These are phyloP conservation scores for Pichia sp. DNA, from an alignment of 1,139 yeast genomes.

Conservation along the genomic window DNA sequence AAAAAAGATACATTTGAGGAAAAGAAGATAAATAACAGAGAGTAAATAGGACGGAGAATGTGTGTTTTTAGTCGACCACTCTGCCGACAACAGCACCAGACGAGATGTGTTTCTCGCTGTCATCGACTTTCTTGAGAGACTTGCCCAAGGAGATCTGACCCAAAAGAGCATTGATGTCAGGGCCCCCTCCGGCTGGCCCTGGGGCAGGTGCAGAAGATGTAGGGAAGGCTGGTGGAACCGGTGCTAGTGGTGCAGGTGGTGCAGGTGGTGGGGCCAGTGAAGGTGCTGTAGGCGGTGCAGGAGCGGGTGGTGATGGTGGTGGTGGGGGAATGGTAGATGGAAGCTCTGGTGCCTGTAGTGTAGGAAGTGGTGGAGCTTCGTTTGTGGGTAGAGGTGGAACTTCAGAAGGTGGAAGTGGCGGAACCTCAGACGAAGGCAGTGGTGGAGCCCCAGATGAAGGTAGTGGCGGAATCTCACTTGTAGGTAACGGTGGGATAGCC, in stretches of 20 bases:
- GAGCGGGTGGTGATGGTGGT: conserved; percentile 24
- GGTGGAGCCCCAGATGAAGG: conserved; percentile 15
- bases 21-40: conserved; percentile 1
- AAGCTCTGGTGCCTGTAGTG: conserved; percentile 11
- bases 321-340: conserved; percentile 30
- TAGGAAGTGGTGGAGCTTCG: conserved; percentile 14
- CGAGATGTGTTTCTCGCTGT: conserved; percentile 42
- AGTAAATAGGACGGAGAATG: not conserved
- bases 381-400: conserved; percentile 25
- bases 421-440: conserved; percentile 20
- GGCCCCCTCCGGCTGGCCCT: conserved; percentile 21
- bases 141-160: conserved; percentile 52
- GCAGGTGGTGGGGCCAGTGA: not conserved
- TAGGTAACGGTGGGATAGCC: conserved; percentile 13
- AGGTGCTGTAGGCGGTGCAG: conserved; percentile 22
- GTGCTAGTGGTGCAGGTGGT: conserved; percentile 23
- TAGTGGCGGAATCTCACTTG: conserved; percentile 21
- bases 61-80: conserved; percentile 32
- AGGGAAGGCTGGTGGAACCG: conserved; percentile 9
- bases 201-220: conserved; percentile 20
- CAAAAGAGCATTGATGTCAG: conserved; percentile 34
- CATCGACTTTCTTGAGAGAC: conserved; percentile 45
- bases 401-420: conserved; percentile 28
- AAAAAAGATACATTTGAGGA: not conserved
- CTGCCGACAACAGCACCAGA: conserved; percentile 49